These are phyloP conservation scores for Cucurbita ficifolia DNA, from an alignment of 306 rosid genomes.

Conservation along the genomic window DNA sequence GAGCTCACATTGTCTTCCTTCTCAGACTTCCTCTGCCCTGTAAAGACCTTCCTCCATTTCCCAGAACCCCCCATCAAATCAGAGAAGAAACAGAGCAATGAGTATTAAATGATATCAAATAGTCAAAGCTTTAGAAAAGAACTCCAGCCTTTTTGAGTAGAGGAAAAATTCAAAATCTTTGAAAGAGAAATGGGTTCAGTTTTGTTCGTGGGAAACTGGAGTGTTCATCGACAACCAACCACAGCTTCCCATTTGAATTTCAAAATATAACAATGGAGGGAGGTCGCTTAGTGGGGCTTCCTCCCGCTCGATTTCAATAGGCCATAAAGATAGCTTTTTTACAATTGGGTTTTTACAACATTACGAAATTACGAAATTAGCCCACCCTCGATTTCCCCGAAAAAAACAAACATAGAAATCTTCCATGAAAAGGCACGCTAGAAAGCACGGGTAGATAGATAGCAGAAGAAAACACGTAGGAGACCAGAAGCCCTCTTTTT, in stretches of 20 bases:
- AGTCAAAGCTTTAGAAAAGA: neutral
- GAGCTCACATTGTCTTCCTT: constrained; percentile 9
- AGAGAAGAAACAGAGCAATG: neutral
- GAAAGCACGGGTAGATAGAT: neutral
- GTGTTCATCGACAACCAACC: neutral
- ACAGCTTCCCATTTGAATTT: neutral
- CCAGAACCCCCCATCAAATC: constrained; percentile 11
- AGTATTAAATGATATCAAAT: neutral
- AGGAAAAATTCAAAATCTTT: neutral
- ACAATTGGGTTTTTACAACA: neutral
- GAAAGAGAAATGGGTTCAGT: neutral
- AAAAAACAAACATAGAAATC: too few species aligned
- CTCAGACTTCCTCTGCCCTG: constrained; percentile 5
- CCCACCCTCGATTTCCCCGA: neutral
- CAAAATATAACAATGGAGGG: neutral
- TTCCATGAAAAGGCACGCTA: constrained; percentile 3
- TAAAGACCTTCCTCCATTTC: constrained; percentile 13
- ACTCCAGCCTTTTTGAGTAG: neutral
- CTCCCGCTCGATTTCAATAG: constrained; percentile 1
- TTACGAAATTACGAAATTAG: neutral
- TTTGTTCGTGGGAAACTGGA: neutral
- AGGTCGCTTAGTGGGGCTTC: neutral
- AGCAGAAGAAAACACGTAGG: too few species aligned
- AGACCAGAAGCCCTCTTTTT: neutral
- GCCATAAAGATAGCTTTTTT: neutral